Base-by-base conservation (phyloP, 2,329 filamentous ascomycete genomes). In the Exophiala mesophila region DNA sequence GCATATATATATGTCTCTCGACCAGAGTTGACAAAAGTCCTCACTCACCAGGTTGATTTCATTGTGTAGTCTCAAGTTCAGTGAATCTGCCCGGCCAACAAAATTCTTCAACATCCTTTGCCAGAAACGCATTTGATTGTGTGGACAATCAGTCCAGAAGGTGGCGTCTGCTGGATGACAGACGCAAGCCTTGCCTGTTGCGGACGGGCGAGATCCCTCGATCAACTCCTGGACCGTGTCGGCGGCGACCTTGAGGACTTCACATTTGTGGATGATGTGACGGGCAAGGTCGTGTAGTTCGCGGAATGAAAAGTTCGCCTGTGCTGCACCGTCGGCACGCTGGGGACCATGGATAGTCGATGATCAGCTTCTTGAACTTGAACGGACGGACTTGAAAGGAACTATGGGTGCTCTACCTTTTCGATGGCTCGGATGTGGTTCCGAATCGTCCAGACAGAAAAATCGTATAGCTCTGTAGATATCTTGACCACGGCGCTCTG, bases 41-140 rank as follows among this genome's bases (percentile, higher is more conserved):
- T n/a, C n/a, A 13, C 46, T 15, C 40, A 61, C 60, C 26, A 63
- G 46, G 28, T 59, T 59, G 23, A 64, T 63, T 46, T 64, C 61
- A 44, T 62, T 61, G n/a, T 49, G 48, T 29, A 64, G 44, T 19
- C 62, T 51, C 20, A 58, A 57, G 8, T 56, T 52, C 10, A 63
- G 37, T 5, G 60, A 58, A 18, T 49, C 49, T 2, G 59, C 55
- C 12, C 61, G 52, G 9, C 50, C 52, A 16, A 51, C 50, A 9
- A 59, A 48, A 5, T 57, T 59, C 35, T 55, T 54, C n/a, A 63
- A 35, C 12, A 60, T 39, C 31, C 58, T 57, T 2, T 52, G 48
- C 28, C 55, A 38, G 30, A 52, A 49, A 21, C 35, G 43, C 3
- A 58, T 50, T 17, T 57, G 38, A 2, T 37, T 47, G 31, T 50